These are phyloP conservation scores for Amanita molliuscula DNA, from an alignment of 768 basidiomycete genomes.

Conservation along the genomic window DNA sequence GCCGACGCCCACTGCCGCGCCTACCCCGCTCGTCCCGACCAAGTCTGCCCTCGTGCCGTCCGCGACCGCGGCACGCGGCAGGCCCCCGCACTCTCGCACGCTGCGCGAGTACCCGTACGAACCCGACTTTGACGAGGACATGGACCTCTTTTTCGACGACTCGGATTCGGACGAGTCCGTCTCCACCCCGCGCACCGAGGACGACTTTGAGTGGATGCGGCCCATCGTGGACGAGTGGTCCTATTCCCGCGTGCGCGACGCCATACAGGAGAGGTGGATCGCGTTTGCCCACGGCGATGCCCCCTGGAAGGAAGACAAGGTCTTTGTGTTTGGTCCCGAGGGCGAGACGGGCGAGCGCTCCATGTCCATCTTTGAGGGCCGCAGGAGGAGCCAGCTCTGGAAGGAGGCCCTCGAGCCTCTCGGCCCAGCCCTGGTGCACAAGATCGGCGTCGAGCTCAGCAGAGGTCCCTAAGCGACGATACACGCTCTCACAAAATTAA, in stretches of 20 bases:
- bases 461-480: constrained; percentile 38
- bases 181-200: constrained; percentile 11
- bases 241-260: constrained; percentile 56
- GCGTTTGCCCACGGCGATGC: constrained; percentile 63
- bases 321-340: constrained; percentile 76
- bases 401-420: constrained; percentile 57
- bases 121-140: not conserved
- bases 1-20: constrained; percentile 7
- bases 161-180: constrained; percentile 10
- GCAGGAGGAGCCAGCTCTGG: constrained; percentile 53
- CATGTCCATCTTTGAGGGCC: constrained; percentile 50
- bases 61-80: not conserved
- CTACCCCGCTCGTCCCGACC: not conserved
- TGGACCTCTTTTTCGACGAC: not conserved
- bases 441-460: constrained; percentile 64
- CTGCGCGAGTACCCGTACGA: not conserved
- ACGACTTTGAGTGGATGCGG: constrained; percentile 37
- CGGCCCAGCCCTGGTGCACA: constrained; percentile 57
- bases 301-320: constrained; percentile 61
- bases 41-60: not conserved
- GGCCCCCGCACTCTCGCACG: not conserved
- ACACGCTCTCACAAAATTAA: not conserved
- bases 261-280: constrained; percentile 68
- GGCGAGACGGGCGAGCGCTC: constrained; percentile 73
- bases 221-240: constrained; percentile 57